Conservation (phyloP, 1,284 basidiomycete species). For the Cryptococcus wingfieldii region DNA sequence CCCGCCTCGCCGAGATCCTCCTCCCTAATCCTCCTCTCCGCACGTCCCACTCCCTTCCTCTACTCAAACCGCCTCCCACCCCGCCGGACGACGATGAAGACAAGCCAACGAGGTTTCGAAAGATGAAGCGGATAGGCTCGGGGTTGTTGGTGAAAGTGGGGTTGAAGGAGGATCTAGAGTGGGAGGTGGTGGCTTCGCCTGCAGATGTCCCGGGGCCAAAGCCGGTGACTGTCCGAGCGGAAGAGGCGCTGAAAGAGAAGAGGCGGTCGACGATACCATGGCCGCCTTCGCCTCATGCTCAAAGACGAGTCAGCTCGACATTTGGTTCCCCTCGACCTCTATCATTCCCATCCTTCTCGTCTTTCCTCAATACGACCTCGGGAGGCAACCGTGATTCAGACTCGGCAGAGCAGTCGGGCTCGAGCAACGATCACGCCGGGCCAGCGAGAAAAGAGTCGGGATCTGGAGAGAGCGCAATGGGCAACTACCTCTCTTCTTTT, state of each 20-base stretch:
- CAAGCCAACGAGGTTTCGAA: background rate
- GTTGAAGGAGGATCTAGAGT: background rate
- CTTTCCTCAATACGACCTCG: background rate
- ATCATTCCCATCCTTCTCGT: background rate
- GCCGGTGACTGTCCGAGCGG: background rate
- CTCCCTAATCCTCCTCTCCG: background rate
- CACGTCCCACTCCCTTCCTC: background rate
- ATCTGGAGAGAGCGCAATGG: background rate
- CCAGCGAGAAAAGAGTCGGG: background rate
- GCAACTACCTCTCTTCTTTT: background rate
- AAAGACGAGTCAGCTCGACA: background rate
- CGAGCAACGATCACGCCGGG: too few relatives aligned
- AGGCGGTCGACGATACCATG: background rate
- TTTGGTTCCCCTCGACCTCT: background rate
- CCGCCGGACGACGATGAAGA: background rate
- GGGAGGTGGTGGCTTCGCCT: background rate
- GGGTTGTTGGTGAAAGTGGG: background rate
- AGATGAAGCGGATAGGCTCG: background rate
- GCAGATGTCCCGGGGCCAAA: background rate
- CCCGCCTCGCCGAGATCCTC: background rate
- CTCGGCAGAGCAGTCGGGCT: background rate
- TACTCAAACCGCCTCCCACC: background rate
- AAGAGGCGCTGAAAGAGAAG: background rate
- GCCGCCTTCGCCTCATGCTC: background rate
- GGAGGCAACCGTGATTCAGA: background rate